Evolutionary conservation across 208 protist species (phyloP).

Genomic region (Eutreptiella sp.): DNA sequence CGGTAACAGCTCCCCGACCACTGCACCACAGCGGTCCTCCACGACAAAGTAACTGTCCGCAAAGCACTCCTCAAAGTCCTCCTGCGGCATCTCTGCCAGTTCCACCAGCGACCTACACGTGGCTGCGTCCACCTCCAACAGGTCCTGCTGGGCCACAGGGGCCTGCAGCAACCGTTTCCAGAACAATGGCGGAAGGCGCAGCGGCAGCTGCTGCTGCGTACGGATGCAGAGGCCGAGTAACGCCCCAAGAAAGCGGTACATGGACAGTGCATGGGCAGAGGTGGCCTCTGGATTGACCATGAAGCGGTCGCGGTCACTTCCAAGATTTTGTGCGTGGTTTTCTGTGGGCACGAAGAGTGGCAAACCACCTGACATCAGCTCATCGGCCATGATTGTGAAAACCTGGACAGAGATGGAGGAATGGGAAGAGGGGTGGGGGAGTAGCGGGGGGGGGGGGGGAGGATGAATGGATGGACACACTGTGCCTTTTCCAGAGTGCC

Average conservation of each 20-base stretch:
- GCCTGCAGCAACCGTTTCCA: constrained; percentile 74
- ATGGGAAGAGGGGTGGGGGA: too few relatives aligned
- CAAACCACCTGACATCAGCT: constrained; percentile 69
- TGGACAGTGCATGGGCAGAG: constrained; percentile 45
- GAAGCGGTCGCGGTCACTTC: constrained; percentile 71
- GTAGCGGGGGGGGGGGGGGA: too few relatives aligned
- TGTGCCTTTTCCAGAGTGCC: too few relatives aligned
- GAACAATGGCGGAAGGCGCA: constrained; percentile 81
- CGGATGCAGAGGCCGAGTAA: constrained; percentile 88
- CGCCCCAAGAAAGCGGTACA: constrained; percentile 74
- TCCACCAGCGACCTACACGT: too few relatives aligned
- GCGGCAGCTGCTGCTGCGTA: constrained; percentile 69
- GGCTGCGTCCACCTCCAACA: constrained; percentile 69
- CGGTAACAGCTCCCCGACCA: constrained; percentile 58
- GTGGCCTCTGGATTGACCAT: constrained; percentile 65
- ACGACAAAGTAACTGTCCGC: too few relatives aligned
- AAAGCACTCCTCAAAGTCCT: too few relatives aligned
- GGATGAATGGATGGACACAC: too few relatives aligned
- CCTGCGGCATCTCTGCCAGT: too few relatives aligned
- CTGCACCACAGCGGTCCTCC: too few relatives aligned
- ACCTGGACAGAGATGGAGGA: too few relatives aligned
- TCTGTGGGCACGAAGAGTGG: constrained; percentile 78
- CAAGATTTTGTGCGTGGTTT: constrained; percentile 75
- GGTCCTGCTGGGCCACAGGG: constrained; percentile 41
- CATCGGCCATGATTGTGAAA: constrained; percentile 77